Evolutionary conservation across 2,329 filamentous ascomycete species (phyloP), one percentile per base, ranked within the genome.

Genomic region (Ceratocystis diversiconidia): DNA sequence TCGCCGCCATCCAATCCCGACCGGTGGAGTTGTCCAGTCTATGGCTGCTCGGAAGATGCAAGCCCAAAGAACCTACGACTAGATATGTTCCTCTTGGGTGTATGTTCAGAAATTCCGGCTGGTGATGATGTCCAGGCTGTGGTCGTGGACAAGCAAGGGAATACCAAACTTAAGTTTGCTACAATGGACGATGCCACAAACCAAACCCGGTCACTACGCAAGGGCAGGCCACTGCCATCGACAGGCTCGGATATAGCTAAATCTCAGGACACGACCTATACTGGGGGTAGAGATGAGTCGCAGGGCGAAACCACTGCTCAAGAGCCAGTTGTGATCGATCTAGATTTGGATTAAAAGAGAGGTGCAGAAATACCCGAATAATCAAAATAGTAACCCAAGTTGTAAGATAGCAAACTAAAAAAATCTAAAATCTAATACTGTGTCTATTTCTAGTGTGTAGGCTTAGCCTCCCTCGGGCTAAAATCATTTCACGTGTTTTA

Each of bases 1-100:
- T 28, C 15, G 22, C 60, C 59, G 32, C 64, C 64, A 2, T 22
- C 61, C 5, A 10, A 41, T 15, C n/a, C 43, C 5, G 46, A 57
- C 19, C 28, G 55, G 8, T 66, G 64, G 64, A 50, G 17, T n/a
- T 66, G 64, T 63, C 64, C 60, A 3, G 62, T 66, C n/a, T 62
- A 41, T 17, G 64, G 64, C 32, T 66, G 64, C 36, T 19, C 46
- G 3, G 60, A 55, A 15, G 64, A 66, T 62, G 64, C 64, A 7
- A 62, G 60, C 41, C 64, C 64, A 17, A 28, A 28, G 48, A 62
- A 43, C 25, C 41, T 66, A 19, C 44, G 60, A 5, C 12, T 57
- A 3, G 64, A 66, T 22, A 8, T 19, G 32, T 66, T 66, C n/a
- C 19, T 62, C 8, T 8, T 55, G 46, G 5, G 52, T 8, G 22